These are phyloP conservation scores for Ceratocystis lukuohia DNA, from an alignment of 2,329 filamentous ascomycete species.

Conservation along the genomic window DNA sequence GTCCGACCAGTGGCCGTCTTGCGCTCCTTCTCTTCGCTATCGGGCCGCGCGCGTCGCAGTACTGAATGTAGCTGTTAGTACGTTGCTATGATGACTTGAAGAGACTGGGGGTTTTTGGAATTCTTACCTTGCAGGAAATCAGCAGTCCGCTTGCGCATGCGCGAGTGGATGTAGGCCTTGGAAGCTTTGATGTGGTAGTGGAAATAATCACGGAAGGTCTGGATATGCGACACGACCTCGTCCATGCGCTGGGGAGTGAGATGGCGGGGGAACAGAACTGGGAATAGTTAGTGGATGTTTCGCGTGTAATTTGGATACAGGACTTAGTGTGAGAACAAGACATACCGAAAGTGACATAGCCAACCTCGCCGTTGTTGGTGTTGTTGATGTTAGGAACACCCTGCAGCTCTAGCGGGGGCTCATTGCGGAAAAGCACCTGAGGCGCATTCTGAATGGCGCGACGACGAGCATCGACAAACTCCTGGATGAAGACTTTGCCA, in stretches of 20 bases:
- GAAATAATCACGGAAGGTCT: constrained; percentile 99
- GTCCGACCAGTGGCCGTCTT: constrained; percentile 96
- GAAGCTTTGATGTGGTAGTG: constrained; percentile 99
- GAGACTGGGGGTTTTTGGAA: background rate
- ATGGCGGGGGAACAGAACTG: constrained; percentile 91
- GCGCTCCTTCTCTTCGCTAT: constrained; percentile 91
- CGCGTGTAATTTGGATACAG: background rate
- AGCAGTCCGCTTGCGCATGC: constrained; percentile 93
- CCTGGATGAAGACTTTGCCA: constrained; percentile 95
- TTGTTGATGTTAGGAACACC: constrained; percentile 69
- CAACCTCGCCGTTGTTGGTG: constrained; percentile 69
- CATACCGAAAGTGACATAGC: constrained; percentile 95
- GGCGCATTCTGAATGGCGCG: constrained; percentile 96
- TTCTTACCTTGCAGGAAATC: constrained; percentile 87
- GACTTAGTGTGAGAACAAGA: background rate
- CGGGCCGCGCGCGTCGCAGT: constrained; percentile 85
- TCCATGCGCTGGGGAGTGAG: constrained; percentile 79
- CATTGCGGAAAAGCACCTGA: constrained; percentile 90
- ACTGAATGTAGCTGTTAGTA: constrained; percentile 41
- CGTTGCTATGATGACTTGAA: background rate
- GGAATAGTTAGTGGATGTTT: background rate
- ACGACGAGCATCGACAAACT: constrained; percentile 92
- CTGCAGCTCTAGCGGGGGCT: constrained; percentile 83
- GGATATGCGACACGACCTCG: constrained; percentile 96
- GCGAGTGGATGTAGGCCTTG: constrained; percentile 96